Base-by-base conservation (phyloP, 2,329 filamentous ascomycete species). In the Exophiala mesophila region DNA sequence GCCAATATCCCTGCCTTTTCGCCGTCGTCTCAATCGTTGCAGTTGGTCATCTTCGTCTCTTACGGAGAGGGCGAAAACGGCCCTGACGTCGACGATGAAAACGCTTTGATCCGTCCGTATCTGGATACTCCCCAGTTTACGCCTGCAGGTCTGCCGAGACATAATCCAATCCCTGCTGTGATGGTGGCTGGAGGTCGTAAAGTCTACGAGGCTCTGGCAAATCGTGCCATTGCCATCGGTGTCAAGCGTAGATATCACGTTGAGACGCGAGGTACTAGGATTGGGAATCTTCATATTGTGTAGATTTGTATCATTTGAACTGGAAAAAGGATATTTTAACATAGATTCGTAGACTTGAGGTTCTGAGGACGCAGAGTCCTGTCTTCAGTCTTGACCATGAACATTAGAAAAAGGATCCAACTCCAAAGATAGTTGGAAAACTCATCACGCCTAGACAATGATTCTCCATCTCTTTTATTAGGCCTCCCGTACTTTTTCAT, bases 1-100 rank as follows among this genome's bases (percentile, higher is more conserved):
- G 73, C 76, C 38, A 89, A 87, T 52, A 88, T 97, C n/a, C 88
- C 90, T 1, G 77, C 78, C 7, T 90, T 82, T 59, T 72, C 80
- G 1, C 81, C 85, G 0, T 70, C 72, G 0, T 61, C 70, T 1
- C 61, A 64, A 3, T 73, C 80, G 1, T 69, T 97, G 13, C 85
- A 94, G 61, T 74, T 97, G 3, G 87, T 97, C 19, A 69, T 97
- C 31, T 67, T 96, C 0, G 77, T 96, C 3, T 81, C 74, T 12
- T 77, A 76, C 40, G 76, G 79, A 3, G 74, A 77, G 13, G 32
- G 46, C 18, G 39, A 48, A 12, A 33, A 18, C 5, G 61, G 68
- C 12, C 63, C 65, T 3, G 58, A 60, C 9, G 59, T 57, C 3
- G 63, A 63, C 23, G 66, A 62, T 12, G 64, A 65, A 28, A 52